Base-by-base conservation (phyloP, 2,329 filamentous ascomycete species). In the Botrytis cinerea region DNA sequence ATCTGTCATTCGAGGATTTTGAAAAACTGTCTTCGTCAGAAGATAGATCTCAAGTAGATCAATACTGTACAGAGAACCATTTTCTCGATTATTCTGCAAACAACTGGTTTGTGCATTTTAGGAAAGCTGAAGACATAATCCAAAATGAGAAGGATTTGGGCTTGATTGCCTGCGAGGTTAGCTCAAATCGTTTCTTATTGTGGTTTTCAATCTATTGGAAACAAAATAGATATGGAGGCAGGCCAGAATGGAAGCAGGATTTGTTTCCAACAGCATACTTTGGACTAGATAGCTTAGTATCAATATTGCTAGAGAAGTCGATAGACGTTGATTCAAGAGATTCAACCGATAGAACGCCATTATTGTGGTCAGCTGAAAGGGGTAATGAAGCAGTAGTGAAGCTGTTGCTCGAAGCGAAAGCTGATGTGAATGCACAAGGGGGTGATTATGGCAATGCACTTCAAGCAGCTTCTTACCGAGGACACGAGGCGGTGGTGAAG, bases 1-100 rank as follows among this genome's bases (percentile, higher is more conserved):
- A 74, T 67, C 68, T 74, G 32, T 60, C 38, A 25, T 61, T 70
- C 51, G 35, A 70, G 40, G 54, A 60, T 2, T 61, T 70, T 61
- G n/a, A 59, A 10, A 35, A 25, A 9, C 25, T 54, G 35, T 35
- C 48, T 32, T 28, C 28, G 16, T 32, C n/a, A 22, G 8, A 25
- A 40, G 12, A 18, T 51, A 40, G 6, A 8, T 38, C 7, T 20
- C 10, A 40, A 5, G 14, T 7, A 38, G 25, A 54, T 48, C 22
- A 59, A 28, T 46, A 59, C 32, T 43, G 18, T 40, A 9, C 28
- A 22, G 48, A 45, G 22, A 35, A 61, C 16, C 12, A 32, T 38
- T 61, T 70, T 48, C 54, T 70, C 20, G 54, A 70, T 10, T 70
- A 70, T 70, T 70, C 67, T 4, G 67, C 67, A 59, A 10, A 45